Evolutionary conservation across 306 rosid genomes (phyloP), one percentile per base, ranked within the genome.

Genomic region (Ormosia semicastrata): DNA sequence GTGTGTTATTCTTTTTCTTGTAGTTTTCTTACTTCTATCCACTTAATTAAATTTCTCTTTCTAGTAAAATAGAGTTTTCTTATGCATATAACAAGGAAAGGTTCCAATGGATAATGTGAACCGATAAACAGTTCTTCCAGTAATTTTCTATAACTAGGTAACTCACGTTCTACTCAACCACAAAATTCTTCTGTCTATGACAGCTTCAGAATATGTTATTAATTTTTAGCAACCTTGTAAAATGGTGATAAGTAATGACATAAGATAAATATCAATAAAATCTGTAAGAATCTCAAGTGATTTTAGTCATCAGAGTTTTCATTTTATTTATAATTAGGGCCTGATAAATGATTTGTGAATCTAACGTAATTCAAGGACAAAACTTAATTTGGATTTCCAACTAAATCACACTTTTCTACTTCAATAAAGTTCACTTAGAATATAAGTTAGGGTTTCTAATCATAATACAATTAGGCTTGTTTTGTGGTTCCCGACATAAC

Each of bases 101-200:
- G 44, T 33, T 67, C 3, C 47, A 40, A 76, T 33, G 30, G 69
- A 83, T 71, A 40, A 15, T 64, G 66, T 17, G 39, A 68, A 65
- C 46, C 18, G 10, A 15, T n/a, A 56, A 59, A 56, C 32, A 80
- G 62, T 62, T 62, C 12, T 73, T 37, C 39, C 43, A 60, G 14
- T 7, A 15, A 18, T 11, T 36, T 80, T 71, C 66, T 43, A 14
- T 24, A 7, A 70, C 62, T 64, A 36, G 53, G 73, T 59, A 15
- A 50, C 52, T n/a, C 14, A 44, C 57, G 70, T 72, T 49, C 73
- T 37, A 72, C 17, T 80, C 77, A 70, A 46, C 64, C 83, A 59
- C 53, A 30, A 52, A 60, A 53, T 1, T 46, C 5, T 11, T 79
- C 11, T 3, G 63, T 36, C 30, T 17, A 9, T 36, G 53, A 60